Conservation (phyloP, 2,329 filamentous ascomycete species). For the Sarocladiaceae sp. region DNA sequence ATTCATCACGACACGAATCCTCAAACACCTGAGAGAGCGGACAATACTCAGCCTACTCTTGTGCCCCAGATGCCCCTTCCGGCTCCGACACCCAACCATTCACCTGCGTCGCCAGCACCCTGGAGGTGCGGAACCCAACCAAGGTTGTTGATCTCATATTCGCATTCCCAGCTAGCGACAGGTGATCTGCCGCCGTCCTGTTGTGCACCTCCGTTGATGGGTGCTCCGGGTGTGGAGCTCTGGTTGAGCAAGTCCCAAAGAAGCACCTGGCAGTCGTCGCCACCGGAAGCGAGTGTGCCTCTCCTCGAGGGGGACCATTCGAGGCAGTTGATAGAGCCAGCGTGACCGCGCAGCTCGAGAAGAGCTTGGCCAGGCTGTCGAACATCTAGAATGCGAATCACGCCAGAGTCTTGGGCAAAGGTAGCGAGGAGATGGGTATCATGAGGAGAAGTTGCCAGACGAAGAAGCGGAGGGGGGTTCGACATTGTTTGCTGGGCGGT, state of each 20-base stretch:
- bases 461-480: slow-evolving; percentile 71
- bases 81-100: slow-evolving; percentile 80
- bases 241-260: slow-evolving; percentile 86
- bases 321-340: slow-evolving; percentile 81
- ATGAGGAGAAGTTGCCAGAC: slow-evolving; percentile 86
- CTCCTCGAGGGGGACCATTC: slow-evolving; percentile 91
- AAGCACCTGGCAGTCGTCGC: slow-evolving; percentile 85
- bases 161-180: slow-evolving; percentile 76
- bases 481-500: slow-evolving; percentile 73
- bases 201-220: slow-evolving; percentile 41
- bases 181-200: slow-evolving; percentile 61
- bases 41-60: slow-evolving; percentile 26
- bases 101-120: slow-evolving; percentile 60
- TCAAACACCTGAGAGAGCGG: background rate
- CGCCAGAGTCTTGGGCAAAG: slow-evolving; percentile 86
- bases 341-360: slow-evolving; percentile 86
- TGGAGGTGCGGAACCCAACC: slow-evolving; percentile 75
- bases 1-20: background rate
- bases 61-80: slow-evolving; percentile 81
- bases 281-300: slow-evolving; percentile 86
- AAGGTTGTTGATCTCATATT: slow-evolving; percentile 81
- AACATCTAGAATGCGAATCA: slow-evolving; percentile 93
- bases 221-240: slow-evolving; percentile 18
- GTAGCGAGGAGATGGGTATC: slow-evolving; percentile 96
- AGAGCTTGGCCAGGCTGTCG: slow-evolving; percentile 93